Base-by-base conservation (phyloP, 306 rosid genomes). In the Coriaria nepalensis region DNA sequence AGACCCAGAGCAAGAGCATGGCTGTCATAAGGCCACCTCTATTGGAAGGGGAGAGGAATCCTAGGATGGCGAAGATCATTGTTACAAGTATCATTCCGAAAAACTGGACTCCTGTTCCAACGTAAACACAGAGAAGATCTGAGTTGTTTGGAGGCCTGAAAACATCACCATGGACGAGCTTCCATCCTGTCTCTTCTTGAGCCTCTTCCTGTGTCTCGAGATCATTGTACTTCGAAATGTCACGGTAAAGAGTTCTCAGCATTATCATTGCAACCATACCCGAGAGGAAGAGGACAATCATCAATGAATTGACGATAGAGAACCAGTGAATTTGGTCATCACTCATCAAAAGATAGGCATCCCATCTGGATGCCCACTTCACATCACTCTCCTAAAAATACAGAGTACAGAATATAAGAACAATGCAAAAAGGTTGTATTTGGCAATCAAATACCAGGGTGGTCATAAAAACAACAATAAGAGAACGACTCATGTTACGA, bases 351-450 rank as follows among this genome's bases (percentile, higher is more conserved):
- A 84, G 81, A 81, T 88, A 84, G 52, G 97, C 86, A 79, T 88
- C 97, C 97, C 97, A 88, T 69, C 97, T 71, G 55, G 95, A 88
- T 49, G 97, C 97, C 97, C 97, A 88, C 82, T 88, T 88, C 69
- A 88, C 97, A 11, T 78, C 80, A 71, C 95, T 90, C 65, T 71
- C 85, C 97, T 90, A 68, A 51, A 68, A 62, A 44, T 20, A 20
- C 29, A 20, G 29, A 20, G 29, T 20, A 20, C 2, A 20, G 29
- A 20, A 20, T 20, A 20, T 20, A 20, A 20, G 29, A 1, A 20
- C 29, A 20, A 20, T 20, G 29, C 29, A 20, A 20, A 20, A 20
- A 20, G 29, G 29, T 20, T 20, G 29, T 20, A 20, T 20, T 20
- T 20, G 29, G 29, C 3, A 20, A 45, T 13, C 29, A 5, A 14